Evolutionary conservation across 495 filamentous ascomycete species (phyloP), one percentile per base, ranked within the genome.

Genomic region (Opeltia flavorubescens): DNA sequence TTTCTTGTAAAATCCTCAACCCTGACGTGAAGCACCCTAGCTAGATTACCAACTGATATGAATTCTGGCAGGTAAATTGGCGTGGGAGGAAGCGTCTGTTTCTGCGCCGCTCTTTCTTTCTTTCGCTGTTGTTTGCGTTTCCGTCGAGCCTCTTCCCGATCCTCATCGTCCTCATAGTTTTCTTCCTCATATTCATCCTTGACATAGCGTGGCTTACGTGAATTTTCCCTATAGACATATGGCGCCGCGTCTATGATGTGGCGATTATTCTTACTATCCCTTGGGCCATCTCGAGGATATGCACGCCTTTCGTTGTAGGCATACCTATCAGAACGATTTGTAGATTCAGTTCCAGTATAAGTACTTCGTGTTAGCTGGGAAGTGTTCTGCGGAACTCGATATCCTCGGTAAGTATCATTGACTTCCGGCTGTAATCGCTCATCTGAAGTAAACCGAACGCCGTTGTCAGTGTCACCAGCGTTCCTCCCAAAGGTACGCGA

Each of bases 31-130:
- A 99, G 66, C 6, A 81, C 78, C 42, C 75, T 66, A n/a, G 89
- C 86, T 33, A 99, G 68, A 45, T 91, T 89, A 15, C 76, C 70
- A 33, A 95, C 82, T 53, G 78, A 87, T 62, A 96, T 94, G 52
- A 84, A 89, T 53, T 94, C 86, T 0, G 93, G 93, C 0, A 99
- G 69, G 34, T 83, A 72, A 9, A 98, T 78, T 2, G 77, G 82
- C 21, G 69, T 76, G 3, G 77, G 66, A 4, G 70, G 62, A 18
- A 62, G 50, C 6, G 51, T 47, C 21, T 57, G 57, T 46, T 66
- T 65, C 38, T 62, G 58, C 39, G 43, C 54, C n/a, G 57, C 60
- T 58, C 64, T 71, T 23, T 62, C 62, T 49, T 70, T 74, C 55
- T 73, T 69, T 47, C 56, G 47, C 28, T 64, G 65, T 35, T 54